Percentiles rank a stretch among this genome's conserved stretches.
Conservation (phyloP, 1,284 basidiomycete species). For the Puccinia coronata region DNA sequence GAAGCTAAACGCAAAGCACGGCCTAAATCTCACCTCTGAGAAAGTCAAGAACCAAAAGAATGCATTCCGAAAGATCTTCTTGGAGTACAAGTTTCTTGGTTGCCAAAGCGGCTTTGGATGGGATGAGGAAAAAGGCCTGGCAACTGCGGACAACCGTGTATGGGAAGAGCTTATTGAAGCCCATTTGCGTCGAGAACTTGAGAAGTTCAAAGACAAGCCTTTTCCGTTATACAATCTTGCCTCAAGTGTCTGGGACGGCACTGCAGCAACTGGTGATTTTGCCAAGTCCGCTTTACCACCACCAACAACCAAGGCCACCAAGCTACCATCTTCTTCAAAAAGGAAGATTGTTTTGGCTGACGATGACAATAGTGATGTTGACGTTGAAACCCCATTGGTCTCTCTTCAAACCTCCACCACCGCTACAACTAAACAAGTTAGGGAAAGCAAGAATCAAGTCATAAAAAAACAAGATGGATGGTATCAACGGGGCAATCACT, state of each 20-base stretch:
- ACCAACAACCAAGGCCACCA: not conserved
- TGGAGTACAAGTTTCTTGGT: not conserved
- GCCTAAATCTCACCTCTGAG: not conserved
- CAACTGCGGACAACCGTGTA: not conserved
- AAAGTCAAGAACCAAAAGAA: slow-evolving; percentile 4
- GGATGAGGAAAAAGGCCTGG: not conserved
- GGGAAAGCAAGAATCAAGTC: not conserved
- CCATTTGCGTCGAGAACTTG: not conserved
- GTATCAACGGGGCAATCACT: not conserved
- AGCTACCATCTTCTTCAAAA: not conserved
- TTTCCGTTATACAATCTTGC: not conserved
- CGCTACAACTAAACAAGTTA: not conserved
- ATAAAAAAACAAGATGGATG: not conserved
- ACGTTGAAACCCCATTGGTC: not conserved
- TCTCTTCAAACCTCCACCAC: not conserved
- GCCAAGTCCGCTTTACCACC: not conserved
- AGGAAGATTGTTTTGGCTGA: no score
- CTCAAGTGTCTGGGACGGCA: not conserved
- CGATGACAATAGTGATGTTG: not conserved
- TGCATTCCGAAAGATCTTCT: not conserved
- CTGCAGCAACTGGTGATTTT: not conserved
- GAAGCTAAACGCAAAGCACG: not conserved
- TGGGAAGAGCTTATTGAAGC: not conserved
- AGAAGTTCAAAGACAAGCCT: not conserved
- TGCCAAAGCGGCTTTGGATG: slow-evolving; percentile 1